Conservation (phyloP, 1,139 yeast genomes). For the Candida smagusa region DNA sequence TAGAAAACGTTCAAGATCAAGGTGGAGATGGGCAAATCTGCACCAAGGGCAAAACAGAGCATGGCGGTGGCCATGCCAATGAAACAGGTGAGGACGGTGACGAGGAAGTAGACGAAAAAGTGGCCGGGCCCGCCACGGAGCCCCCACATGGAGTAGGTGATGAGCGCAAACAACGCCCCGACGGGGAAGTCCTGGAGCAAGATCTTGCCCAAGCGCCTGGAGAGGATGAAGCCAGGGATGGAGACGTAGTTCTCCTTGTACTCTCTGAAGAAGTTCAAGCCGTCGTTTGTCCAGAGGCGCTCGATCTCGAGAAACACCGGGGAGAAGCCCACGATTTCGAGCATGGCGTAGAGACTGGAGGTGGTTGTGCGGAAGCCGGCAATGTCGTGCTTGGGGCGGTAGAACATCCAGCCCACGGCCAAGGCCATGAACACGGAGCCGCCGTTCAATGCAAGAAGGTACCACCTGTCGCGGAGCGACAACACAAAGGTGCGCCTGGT, state of each 20-base stretch:
- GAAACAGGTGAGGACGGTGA: slow-evolving; percentile 54
- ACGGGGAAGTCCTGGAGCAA: slow-evolving; percentile 69
- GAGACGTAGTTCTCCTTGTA: slow-evolving; percentile 68
- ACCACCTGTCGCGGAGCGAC: slow-evolving; percentile 57
- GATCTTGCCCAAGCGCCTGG: slow-evolving; percentile 66
- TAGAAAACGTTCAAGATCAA: slow-evolving; percentile 61
- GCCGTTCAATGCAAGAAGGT: slow-evolving; percentile 50
- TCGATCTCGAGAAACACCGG: slow-evolving; percentile 71
- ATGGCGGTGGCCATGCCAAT: slow-evolving; percentile 57
- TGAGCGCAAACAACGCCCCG: slow-evolving; percentile 53
- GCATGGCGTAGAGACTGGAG: slow-evolving; percentile 61
- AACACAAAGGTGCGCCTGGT: slow-evolving; percentile 54
- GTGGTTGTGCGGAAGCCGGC: slow-evolving; percentile 68
- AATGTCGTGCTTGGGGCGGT: slow-evolving; percentile 55
- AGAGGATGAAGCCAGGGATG: slow-evolving; percentile 61
- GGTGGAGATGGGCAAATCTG: slow-evolving; percentile 66
- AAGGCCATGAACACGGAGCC: slow-evolving; percentile 60
- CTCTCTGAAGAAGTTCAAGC: slow-evolving; percentile 70
- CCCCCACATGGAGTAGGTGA: slow-evolving; percentile 80
- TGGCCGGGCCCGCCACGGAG: slow-evolving; percentile 39
- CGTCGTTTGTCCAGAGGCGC: slow-evolving; percentile 66
- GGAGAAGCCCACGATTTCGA: slow-evolving; percentile 66
- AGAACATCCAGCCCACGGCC: slow-evolving; percentile 75
- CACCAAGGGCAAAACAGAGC: slow-evolving; percentile 53
- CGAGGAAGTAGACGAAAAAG: slow-evolving; percentile 64